These are phyloP conservation scores for Acacia confusa DNA, from an alignment of 306 rosid species.

Conservation along the genomic window DNA sequence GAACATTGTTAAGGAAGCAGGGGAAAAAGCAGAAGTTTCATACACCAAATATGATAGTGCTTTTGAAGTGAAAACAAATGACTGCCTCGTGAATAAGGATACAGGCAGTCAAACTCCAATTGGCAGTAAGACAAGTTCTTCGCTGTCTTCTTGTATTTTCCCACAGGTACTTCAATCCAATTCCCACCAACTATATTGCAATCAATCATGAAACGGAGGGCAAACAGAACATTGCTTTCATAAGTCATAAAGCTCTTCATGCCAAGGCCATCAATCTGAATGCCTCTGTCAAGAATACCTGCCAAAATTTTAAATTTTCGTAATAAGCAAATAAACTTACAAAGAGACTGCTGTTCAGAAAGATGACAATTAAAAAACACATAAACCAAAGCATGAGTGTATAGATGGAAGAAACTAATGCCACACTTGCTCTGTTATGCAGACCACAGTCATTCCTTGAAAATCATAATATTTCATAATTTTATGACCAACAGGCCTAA, in stretches of 20 bases:
- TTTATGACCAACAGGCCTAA: conserved; percentile 21
- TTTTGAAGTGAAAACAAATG: not conserved
- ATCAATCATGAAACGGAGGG: conserved; percentile 97
- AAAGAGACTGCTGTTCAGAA: conserved; percentile 13
- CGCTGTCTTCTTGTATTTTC: conserved; percentile 64
- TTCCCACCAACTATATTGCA: conserved; percentile 92
- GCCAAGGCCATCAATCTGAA: conserved; percentile 88
- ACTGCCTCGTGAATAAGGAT: conserved; percentile 52
- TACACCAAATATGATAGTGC: conserved; percentile 16
- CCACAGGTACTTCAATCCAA: conserved; percentile 91
- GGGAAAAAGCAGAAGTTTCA: conserved; percentile 22
- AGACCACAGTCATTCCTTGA: not conserved
- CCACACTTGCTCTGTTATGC: not conserved
- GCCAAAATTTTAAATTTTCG: conserved; percentile 35
- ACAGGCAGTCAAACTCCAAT: conserved; percentile 87
- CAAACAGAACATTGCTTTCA: conserved; percentile 98
- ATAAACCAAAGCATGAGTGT: not conserved
- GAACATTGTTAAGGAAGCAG: conserved; percentile 51
- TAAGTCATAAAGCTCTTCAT: conserved; percentile 89
- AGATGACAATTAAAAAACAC: conserved; percentile 11
- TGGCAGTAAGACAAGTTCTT: conserved; percentile 73
- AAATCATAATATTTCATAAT: conserved; percentile 20
- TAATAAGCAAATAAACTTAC: conserved; percentile 19
- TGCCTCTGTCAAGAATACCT: conserved; percentile 97
- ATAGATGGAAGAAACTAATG: conserved; percentile 22